These are phyloP conservation scores for Candida michaelii DNA, from an alignment of 805 yeast genomes.

Conservation along the genomic window DNA sequence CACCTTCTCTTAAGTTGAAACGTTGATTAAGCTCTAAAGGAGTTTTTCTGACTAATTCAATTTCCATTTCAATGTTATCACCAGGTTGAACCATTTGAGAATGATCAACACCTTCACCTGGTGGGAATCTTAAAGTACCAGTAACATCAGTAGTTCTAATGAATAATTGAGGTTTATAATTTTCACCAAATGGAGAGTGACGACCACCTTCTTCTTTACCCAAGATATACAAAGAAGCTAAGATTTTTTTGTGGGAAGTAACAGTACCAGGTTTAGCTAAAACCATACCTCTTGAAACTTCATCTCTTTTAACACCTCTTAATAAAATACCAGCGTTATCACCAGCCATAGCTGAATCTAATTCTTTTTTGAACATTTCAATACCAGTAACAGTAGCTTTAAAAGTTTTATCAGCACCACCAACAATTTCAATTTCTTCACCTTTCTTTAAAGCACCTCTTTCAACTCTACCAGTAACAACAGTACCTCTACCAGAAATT, in stretches of 20 bases:
- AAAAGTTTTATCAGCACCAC: constrained; percentile 79
- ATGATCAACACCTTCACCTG: constrained; percentile 67
- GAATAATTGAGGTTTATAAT: constrained; percentile 98
- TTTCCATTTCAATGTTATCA: constrained; percentile 96
- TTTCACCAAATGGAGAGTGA: constrained; percentile 94
- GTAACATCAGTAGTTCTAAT: constrained; percentile 96
- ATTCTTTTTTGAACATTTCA: constrained; percentile 99
- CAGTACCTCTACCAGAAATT: constrained; percentile 99
- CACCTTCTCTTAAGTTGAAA: constrained; percentile 99
- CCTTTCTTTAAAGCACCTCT: constrained; percentile 97
- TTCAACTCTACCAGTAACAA: constrained; percentile 98
- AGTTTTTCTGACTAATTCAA: constrained; percentile 85
- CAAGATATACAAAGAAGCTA: constrained; percentile 89
- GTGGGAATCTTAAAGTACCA: constrained; percentile 86
- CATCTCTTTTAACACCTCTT: constrained; percentile 98
- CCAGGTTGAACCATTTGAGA: constrained; percentile 95
- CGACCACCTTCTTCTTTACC: constrained; percentile 99
- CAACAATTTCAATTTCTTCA: constrained; percentile 97
- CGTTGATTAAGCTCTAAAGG: constrained; percentile 96
- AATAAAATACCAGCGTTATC: constrained; percentile 97
- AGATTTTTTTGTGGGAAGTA: constrained; percentile 88
- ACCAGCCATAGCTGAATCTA: constrained; percentile 97
- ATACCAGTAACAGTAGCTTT: constrained; percentile 97
- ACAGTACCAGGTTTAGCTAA: constrained; percentile 89
- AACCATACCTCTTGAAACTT: constrained; percentile 96